Evolutionary conservation across 2,329 filamentous ascomycete genomes (phyloP).

Genomic region (Ophiostoma sp.): DNA sequence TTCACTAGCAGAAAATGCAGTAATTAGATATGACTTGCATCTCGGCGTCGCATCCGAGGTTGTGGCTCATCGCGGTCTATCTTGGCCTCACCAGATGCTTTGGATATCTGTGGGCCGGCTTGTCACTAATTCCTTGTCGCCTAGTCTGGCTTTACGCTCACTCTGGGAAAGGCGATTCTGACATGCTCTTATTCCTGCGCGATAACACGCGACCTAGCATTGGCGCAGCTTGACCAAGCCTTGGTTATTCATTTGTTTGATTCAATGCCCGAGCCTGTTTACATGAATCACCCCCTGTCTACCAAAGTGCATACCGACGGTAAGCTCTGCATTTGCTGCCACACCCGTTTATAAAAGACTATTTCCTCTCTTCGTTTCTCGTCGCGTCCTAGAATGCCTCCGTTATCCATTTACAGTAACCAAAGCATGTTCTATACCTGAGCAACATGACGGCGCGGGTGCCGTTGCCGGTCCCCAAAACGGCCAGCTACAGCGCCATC

Average conservation of each 20-base stretch:
- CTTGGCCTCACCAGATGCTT: not conserved
- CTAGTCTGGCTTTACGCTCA: not conserved
- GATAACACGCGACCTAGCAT: not conserved
- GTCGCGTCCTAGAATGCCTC: not conserved
- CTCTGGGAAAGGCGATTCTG: not conserved
- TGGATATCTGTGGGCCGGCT: not conserved
- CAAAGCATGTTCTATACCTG: not conserved
- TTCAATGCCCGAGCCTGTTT: not conserved
- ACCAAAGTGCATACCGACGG: not conserved
- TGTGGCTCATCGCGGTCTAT: not conserved
- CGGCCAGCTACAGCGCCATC: constrained; percentile 40
- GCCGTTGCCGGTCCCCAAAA: not conserved
- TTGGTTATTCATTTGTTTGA: not conserved
- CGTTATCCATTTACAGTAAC: not conserved
- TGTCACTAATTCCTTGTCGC: not conserved
- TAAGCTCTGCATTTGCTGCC: not conserved
- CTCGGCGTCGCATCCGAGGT: not conserved
- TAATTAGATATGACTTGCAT: constrained; percentile 1
- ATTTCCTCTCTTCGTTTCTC: not conserved
- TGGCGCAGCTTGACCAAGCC: not conserved
- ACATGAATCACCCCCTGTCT: not conserved
- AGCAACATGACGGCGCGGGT: no score
- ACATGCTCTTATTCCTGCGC: not conserved
- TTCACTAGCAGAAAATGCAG: not conserved
- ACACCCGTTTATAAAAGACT: not conserved